Base-by-base conservation (phyloP, 2,329 filamentous ascomycete genomes). In the Lasiodiplodia citricola region DNA sequence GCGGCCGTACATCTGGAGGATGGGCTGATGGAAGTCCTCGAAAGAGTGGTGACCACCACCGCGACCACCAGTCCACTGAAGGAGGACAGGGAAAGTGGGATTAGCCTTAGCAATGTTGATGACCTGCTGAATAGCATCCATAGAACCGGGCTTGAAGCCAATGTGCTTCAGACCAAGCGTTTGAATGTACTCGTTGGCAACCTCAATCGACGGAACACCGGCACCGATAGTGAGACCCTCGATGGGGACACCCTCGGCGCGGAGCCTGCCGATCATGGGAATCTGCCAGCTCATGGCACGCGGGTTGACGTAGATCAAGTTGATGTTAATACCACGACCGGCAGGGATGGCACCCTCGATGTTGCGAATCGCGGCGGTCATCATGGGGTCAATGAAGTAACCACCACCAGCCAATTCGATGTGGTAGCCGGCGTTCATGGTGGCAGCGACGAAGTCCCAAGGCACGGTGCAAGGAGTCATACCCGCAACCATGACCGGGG, bases 121-220 rank as follows among this genome's bases (percentile, higher is more conserved):
- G 2, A 82, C 82, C 66, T 83, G 78, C 67, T 82, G 81, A 52
- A 85, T 84, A 1, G 80, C 79, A 50, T 81, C 79, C 2, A 78
- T 75, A 1, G 83, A 84, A 47, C 82, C 83, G 21, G 83, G 83
- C 73, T 85, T 85, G 76, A 85, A 83, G 14, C 78, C 76, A 67
- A 85, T 84, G 72, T 84, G 81, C 74, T 82, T 81, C 65, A 84
- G 78, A 13, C 83, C 83, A 10, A 85, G 74, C 3, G 94, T 98
- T 81, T 79, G 73, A 62, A 85, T 84, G 72, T 84, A 85, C 68
- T 83, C 83, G 55, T 80, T 82, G 67, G 81, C 83, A 23, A 84
- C 79, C 25, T 84, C 82, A 37, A 82, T 80, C 7, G 83, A 84
- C 8, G 83, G 83, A 1, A 85, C 81, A 70, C 83, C 83, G 44